These are phyloP conservation scores for Annulohypoxylon maeteangense DNA, from an alignment of 495 filamentous ascomycete genomes.

Conservation along the genomic window DNA sequence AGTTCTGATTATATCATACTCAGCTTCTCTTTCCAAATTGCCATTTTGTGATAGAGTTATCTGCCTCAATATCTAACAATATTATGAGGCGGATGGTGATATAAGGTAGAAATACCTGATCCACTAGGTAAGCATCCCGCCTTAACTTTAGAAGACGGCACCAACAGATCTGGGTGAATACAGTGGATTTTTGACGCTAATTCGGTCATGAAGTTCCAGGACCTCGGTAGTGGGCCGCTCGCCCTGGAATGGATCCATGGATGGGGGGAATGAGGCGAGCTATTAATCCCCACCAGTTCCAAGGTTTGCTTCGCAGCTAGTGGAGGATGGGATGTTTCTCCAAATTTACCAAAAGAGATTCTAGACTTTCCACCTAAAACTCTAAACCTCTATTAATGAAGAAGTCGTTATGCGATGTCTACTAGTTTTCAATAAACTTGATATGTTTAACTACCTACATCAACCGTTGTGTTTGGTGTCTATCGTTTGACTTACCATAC, in stretches of 20 bases:
- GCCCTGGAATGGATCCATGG: neutral
- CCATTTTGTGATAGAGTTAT: neutral
- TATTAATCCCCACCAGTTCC: conserved; percentile 2
- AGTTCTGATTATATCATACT: too few species aligned
- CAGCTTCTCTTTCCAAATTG: neutral
- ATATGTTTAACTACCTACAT: neutral
- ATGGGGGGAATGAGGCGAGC: neutral
- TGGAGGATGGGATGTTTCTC: neutral
- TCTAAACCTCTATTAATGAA: too few species aligned
- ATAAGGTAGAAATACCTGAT: too few species aligned
- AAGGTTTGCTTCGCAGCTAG: neutral
- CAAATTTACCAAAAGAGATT: neutral
- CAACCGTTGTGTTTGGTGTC: neutral
- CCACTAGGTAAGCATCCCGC: neutral
- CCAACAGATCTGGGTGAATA: neutral
- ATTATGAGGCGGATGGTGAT: too few species aligned
- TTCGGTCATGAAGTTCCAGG: neutral
- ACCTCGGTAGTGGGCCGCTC: neutral
- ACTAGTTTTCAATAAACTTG: neutral
- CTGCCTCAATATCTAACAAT: too few species aligned
- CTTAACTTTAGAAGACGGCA: neutral
- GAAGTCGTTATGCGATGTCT: neutral
- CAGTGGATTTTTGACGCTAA: neutral
- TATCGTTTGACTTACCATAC: neutral
- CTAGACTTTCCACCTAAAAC: neutral